A percentile compares a stretch with the other conserved stretches of the same genome.
phyloP scores from a whole-genome alignment of 2,329 filamentous ascomycete species.

The Sphaerulina populicola region DNA sequence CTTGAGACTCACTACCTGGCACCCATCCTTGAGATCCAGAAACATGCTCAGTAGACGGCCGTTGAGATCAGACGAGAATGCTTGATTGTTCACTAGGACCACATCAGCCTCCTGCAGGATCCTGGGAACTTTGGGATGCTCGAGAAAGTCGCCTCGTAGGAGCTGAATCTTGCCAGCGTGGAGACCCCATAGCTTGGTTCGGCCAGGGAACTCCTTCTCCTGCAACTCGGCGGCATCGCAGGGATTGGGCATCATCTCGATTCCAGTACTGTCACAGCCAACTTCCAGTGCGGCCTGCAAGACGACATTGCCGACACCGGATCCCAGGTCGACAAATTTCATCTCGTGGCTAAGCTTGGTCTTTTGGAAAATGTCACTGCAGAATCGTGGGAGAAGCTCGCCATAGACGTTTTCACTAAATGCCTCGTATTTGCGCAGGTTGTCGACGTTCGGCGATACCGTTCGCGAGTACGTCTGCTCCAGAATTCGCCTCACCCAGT shows the following conservation, averaged over 20 bases:
- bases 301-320: constrained; percentile 91
- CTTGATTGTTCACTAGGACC: constrained; percentile 97
- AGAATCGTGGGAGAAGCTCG: constrained; percentile 77
- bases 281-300: constrained; percentile 88
- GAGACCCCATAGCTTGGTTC: constrained; percentile 84
- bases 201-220: constrained; percentile 70
- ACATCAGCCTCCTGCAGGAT: constrained; percentile 81
- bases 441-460: constrained; percentile 79
- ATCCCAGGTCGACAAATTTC: constrained; percentile 89
- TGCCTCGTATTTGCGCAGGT: constrained; percentile 75
- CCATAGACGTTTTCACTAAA: constrained; percentile 93
- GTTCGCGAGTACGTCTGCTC: constrained; percentile 82
- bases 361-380: constrained; percentile 71
- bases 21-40: constrained; percentile 82
- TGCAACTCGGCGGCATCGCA: constrained; percentile 74
- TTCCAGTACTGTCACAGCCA: constrained; percentile 91
- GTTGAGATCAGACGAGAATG: constrained; percentile 82
- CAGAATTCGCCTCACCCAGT: constrained; percentile 57
- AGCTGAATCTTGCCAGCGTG: constrained; percentile 70
- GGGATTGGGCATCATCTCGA: constrained; percentile 90
- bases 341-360: constrained; percentile 71
- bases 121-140: constrained; percentile 59
- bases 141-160: constrained; percentile 74
- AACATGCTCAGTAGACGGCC: constrained; percentile 80
- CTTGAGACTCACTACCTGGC: constrained; percentile 83